Evolutionary conservation across 2,329 filamentous ascomycete genomes (phyloP), one percentile per base, ranked within the genome.

Genomic region (Fusarium kyushuense): DNA sequence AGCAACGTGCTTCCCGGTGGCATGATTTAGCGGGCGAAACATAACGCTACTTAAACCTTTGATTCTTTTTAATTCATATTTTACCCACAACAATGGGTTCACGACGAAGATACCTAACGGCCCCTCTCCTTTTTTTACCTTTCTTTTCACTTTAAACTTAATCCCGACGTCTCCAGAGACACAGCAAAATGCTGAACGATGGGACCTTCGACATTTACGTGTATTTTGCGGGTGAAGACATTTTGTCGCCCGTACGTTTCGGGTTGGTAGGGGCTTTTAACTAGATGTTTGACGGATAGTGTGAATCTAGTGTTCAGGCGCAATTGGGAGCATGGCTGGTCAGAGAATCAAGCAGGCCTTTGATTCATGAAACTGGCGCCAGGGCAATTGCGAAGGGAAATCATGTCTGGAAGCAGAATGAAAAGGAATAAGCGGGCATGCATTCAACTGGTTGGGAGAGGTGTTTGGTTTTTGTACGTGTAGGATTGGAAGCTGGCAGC

Each of bases 21-120:
- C 51, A 82, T 84, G 82, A 83, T 84, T 61, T 84, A 72, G 78
- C 61, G 32, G 41, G 45, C 42, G 33, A 41, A 58, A 55, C 17
- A 53, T 17, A 47, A 48, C 36, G 52, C 64, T 56, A 42, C 33
- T 35, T 53, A 55, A 54, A 66, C 33, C 45, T 61, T 71, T 56
- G 48, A 46, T 65, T 69, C 53, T 60, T 38, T 38, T 58, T 60
- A 62, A 69, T 72, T 48, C 35, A 43, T 38, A 38, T 53, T 68
- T 57, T 62, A 41, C 43, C 54, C 19, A 55, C 23, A 63, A 58
- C 49, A 61, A 46, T 63, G 69, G 62, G 71, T 63, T 68, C 47
- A 66, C 52, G 68, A 74, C 59, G 38, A 70, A 61, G 56, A 74
- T 69, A 71, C 52, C 56, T 67, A 58, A 70, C 58, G 65, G 60